Percentiles rank a stretch among this genome's conserved stretches.
These are phyloP conservation scores for Botryotinia convoluta DNA, from an alignment of 2,329 filamentous ascomycete species.

Conservation along the genomic window DNA sequence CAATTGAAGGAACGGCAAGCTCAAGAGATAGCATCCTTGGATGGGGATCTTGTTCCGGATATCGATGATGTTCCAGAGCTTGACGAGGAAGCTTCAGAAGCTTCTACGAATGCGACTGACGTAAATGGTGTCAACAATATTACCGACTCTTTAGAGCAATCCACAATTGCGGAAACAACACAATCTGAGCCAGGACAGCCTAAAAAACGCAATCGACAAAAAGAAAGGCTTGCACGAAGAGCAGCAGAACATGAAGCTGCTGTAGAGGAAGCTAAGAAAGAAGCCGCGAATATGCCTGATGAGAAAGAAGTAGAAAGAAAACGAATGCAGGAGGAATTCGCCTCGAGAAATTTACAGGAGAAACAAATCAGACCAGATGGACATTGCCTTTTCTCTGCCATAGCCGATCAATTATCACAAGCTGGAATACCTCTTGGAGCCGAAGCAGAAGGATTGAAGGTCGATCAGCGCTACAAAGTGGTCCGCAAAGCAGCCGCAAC, in stretches of 20 bases:
- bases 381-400: constrained; percentile 89
- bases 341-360: constrained; percentile 63
- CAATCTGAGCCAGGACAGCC: constrained; percentile 31
- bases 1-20: constrained; percentile 65
- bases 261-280: constrained; percentile 64
- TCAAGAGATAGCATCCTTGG: constrained; percentile 52
- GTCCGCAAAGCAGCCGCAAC: constrained; percentile 71
- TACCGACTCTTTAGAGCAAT: constrained; percentile 27
- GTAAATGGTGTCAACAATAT: constrained; percentile 26
- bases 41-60: constrained; percentile 31
- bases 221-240: constrained; percentile 83
- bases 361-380: constrained; percentile 84
- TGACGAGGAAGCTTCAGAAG: constrained; percentile 22
- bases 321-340: constrained; percentile 67
- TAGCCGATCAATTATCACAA: constrained; percentile 76
- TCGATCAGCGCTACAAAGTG: constrained; percentile 55
- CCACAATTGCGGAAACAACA: constrained; percentile 27
- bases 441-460: constrained; percentile 35
- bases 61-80: constrained; percentile 26
- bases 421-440: constrained; percentile 46
- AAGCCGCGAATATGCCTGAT: constrained; percentile 73
- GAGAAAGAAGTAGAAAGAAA: constrained; percentile 66
- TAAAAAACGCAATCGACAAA: constrained; percentile 83
- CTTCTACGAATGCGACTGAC: constrained; percentile 5
- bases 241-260: constrained; percentile 78